Evolutionary conservation across 2,329 filamentous ascomycete genomes (phyloP).

Genomic region (Neonectria coccinea): DNA sequence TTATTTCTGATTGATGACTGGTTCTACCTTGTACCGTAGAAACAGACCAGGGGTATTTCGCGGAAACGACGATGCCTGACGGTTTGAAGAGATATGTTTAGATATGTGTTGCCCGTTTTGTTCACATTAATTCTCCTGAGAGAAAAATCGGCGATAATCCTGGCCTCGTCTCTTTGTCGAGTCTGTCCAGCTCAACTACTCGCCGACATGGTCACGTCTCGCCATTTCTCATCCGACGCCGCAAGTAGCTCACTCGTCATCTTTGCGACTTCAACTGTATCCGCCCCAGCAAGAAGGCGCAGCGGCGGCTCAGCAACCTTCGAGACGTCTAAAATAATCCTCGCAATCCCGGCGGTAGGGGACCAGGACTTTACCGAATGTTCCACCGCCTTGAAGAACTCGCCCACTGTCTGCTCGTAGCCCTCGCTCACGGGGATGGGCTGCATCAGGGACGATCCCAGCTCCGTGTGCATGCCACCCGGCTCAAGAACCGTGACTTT

Average conservation of each 20-base stretch:
- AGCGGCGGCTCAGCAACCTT: conserved; percentile 45
- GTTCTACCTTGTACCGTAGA: background rate
- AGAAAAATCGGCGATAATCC: background rate
- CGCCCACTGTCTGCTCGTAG: conserved; percentile 49
- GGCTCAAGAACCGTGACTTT: conserved; percentile 54
- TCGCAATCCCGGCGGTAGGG: conserved; percentile 41
- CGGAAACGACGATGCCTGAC: background rate
- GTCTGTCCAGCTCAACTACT: background rate
- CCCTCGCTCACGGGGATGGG: conserved; percentile 46
- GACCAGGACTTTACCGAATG: conserved; percentile 22
- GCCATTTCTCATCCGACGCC: conserved; percentile 47
- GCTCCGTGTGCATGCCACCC: conserved; percentile 55
- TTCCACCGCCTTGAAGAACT: conserved; percentile 34
- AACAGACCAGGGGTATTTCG: background rate
- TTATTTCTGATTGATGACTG: too few relatives aligned
- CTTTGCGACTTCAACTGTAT: conserved; percentile 42
- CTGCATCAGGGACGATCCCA: conserved; percentile 50
- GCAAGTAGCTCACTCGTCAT: conserved; percentile 34
- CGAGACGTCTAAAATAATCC: conserved; percentile 44
- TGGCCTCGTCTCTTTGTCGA: too few relatives aligned
- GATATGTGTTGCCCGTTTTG: too few relatives aligned
- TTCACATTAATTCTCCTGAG: background rate
- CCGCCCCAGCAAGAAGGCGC: conserved; percentile 46
- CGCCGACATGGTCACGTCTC: conserved; percentile 16
- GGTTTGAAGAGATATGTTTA: background rate